Evolutionary conservation across 2,329 filamentous ascomycete genomes (phyloP).

Genomic region (Botrytis medusae): DNA sequence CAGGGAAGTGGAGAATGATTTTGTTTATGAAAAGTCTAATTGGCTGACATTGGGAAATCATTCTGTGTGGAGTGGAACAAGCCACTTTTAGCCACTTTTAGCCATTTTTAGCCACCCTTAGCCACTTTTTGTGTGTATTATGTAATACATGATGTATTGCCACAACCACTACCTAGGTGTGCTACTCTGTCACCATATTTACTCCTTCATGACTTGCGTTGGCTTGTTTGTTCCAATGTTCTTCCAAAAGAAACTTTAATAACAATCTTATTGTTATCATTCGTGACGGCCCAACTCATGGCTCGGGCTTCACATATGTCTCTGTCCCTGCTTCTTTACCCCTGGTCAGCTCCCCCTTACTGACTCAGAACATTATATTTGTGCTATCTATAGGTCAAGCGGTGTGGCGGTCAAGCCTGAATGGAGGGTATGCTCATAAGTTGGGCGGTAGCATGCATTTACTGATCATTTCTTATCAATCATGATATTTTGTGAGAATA

Average conservation of each 20-base stretch:
- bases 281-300: background rate
- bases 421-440: background rate
- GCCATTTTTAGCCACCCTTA: background rate
- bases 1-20: background rate
- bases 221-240: background rate
- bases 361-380: background rate
- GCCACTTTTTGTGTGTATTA: background rate
- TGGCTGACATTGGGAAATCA: background rate
- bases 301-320: background rate
- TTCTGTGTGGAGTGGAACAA: background rate
- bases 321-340: background rate
- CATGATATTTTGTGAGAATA: background rate
- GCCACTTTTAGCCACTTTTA: background rate
- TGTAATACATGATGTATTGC: background rate
- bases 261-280: background rate
- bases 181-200: background rate
- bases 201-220: background rate
- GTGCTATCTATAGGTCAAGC: background rate
- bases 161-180: background rate
- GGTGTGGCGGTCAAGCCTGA: constrained; percentile 6
- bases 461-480: background rate
- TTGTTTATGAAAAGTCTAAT: background rate
- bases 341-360: background rate
- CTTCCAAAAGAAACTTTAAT: background rate
- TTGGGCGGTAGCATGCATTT: background rate